Evolutionary conservation across 2,329 filamentous ascomycete species (phyloP).

Genomic region (Dactylonectria estremocensis): DNA sequence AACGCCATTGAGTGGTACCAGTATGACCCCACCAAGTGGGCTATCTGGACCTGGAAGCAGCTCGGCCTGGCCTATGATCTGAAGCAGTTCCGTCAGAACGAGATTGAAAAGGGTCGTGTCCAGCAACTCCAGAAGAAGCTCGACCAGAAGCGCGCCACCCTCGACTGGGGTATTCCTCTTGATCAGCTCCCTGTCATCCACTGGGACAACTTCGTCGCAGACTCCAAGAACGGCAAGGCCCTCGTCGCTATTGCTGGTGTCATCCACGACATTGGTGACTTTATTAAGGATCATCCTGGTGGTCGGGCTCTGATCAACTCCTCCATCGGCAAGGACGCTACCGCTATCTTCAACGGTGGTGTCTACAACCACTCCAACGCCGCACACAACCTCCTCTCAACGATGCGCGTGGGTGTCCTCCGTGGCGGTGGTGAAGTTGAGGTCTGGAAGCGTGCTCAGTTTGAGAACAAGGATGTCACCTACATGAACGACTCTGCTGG

Average conservation of each 20-base stretch:
- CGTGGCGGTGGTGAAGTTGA: constrained; percentile 91
- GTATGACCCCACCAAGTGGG: constrained; percentile 94
- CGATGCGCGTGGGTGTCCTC: constrained; percentile 90
- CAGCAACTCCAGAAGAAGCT: constrained; percentile 95
- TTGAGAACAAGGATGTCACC: constrained; percentile 86
- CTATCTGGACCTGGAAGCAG: constrained; percentile 88
- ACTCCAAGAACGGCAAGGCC: constrained; percentile 82
- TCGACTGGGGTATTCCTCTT: constrained; percentile 90
- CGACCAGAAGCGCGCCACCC: constrained; percentile 84
- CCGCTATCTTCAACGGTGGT: constrained; percentile 92
- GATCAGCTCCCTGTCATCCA: constrained; percentile 88
- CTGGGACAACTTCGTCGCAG: constrained; percentile 88
- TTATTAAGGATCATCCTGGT: constrained; percentile 92
- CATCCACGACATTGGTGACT: constrained; percentile 86
- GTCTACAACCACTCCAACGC: constrained; percentile 93
- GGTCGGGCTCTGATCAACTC: constrained; percentile 89
- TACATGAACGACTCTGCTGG: constrained; percentile 86
- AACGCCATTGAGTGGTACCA: constrained; percentile 94
- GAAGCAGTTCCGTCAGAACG: constrained; percentile 92
- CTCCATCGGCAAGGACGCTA: constrained; percentile 89
- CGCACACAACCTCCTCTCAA: constrained; percentile 89
- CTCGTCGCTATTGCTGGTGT: constrained; percentile 86
- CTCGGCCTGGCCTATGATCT: constrained; percentile 88
- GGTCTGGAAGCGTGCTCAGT: constrained; percentile 91
- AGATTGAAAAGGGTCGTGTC: constrained; percentile 92